Conservation (phyloP, 208 protist species). For the Leishmania amazonensis region DNA sequence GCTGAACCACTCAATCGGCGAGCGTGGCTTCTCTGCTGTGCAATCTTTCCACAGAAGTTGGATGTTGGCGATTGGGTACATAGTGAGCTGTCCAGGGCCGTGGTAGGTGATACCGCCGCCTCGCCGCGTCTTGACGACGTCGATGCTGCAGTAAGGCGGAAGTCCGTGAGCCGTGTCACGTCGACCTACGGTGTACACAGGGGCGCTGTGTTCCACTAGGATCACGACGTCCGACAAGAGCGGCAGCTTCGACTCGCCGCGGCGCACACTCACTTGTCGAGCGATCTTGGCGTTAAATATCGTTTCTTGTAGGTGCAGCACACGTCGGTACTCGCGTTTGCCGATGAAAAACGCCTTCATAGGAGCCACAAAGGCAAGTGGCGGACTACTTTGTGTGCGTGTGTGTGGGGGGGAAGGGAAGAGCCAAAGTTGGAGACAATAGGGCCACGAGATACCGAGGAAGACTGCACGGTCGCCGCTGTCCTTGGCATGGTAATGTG, state of each 20-base stretch:
- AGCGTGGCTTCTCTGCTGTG: conserved; percentile 57
- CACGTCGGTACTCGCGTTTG: conserved; percentile 47
- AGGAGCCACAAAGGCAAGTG: not conserved
- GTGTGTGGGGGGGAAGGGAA: not conserved
- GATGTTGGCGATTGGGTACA: conserved; percentile 87
- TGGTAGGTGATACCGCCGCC: conserved; percentile 91
- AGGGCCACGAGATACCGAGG: not conserved
- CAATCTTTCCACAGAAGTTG: conserved; percentile 68
- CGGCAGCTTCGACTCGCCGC: conserved; percentile 34
- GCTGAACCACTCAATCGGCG: conserved; percentile 89
- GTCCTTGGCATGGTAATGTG: not conserved
- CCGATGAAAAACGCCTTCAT: conserved; percentile 82
- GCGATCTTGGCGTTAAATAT: conserved; percentile 75
- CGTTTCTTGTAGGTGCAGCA: conserved; percentile 70
- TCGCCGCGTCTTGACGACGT: conserved; percentile 70
- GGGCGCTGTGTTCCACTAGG: conserved; percentile 75
- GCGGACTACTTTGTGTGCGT: not conserved
- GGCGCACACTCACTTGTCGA: conserved; percentile 42
- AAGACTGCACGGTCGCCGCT: not conserved
- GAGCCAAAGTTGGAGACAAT: not conserved
- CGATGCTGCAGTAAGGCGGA: conserved; percentile 35
- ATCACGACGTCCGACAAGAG: conserved; percentile 58
- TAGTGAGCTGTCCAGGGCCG: conserved; percentile 85
- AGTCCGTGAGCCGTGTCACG: conserved; percentile 74
- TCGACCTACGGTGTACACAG: conserved; percentile 88